These are phyloP conservation scores for Trifolium subterraneum DNA, from an alignment of 306 rosid genomes.

Conservation along the genomic window DNA sequence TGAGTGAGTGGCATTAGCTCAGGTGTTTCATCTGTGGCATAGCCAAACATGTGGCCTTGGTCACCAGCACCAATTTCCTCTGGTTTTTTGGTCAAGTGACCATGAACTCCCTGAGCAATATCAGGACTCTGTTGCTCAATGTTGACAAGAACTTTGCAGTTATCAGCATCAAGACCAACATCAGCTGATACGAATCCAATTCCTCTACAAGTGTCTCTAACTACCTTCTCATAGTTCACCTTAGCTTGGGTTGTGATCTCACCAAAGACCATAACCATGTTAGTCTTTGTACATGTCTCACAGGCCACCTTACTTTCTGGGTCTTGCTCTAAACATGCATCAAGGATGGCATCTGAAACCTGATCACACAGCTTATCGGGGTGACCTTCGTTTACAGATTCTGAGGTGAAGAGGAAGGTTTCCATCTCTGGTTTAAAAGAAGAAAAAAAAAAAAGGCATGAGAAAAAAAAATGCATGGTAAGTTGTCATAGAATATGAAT, in stretches of 20 bases:
- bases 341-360: conserved; percentile 84
- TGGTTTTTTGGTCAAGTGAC: conserved; percentile 60
- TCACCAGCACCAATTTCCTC: conserved; percentile 82
- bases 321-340: conserved; percentile 86
- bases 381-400: conserved; percentile 88
- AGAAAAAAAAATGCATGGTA: conserved; percentile 11
- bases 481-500: conserved; percentile 12
- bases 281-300: conserved; percentile 84
- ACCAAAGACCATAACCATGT: conserved; percentile 95
- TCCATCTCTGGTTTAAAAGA: conserved; percentile 60
- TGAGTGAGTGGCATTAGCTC: conserved; percentile 90
- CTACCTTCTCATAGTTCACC: conserved; percentile 72
- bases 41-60: conserved; percentile 93
- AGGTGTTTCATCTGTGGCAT: conserved; percentile 83
- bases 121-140: conserved; percentile 77
- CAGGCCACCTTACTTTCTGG: conserved; percentile 85
- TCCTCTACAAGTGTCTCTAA: conserved; percentile 72
- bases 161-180: conserved; percentile 76
- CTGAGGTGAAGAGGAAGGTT: conserved; percentile 80
- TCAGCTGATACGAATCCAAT: conserved; percentile 70
- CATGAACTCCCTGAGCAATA: conserved; percentile 78
- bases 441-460: not conserved
- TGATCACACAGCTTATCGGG: conserved; percentile 89
- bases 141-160: conserved; percentile 67
- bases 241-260: conserved; percentile 77